These are phyloP conservation scores for Catenaria anguillulae DNA, from an alignment of 371 early-diverging fungal genomes.

Conservation along the genomic window DNA sequence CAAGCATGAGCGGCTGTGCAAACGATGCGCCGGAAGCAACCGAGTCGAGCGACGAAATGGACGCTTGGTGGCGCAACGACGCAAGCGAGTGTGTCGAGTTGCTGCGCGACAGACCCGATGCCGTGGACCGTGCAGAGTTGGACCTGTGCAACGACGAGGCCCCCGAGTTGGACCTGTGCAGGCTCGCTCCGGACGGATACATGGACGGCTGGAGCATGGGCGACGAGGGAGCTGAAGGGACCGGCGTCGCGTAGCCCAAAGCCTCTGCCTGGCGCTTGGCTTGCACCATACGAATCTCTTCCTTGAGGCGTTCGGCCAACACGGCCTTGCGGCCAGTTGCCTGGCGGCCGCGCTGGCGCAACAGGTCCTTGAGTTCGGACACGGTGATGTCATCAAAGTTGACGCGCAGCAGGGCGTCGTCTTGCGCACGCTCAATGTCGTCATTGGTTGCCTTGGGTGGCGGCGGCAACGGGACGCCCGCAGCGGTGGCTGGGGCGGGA, in stretches of 20 bases:
- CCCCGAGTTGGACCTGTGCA: too few species aligned
- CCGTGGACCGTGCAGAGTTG: too few species aligned
- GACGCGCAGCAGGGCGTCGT: constrained; percentile 44
- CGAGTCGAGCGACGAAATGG: too few species aligned
- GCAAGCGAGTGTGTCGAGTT: too few species aligned
- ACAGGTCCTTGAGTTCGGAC: constrained; percentile 54
- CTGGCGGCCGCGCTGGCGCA: constrained; percentile 49
- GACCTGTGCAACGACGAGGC: too few species aligned
- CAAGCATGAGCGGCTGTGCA: too few species aligned
- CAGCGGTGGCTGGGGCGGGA: background rate
- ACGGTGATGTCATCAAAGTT: constrained; percentile 65
- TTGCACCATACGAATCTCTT: constrained; percentile 30
- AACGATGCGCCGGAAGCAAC: too few species aligned
- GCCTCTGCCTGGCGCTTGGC: constrained; percentile 12
- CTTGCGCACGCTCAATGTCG: constrained; percentile 23
- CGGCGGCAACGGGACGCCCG: background rate
- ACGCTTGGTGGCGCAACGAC: too few species aligned
- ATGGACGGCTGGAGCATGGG: background rate
- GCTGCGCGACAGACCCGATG: too few species aligned
- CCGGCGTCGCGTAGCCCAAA: background rate
- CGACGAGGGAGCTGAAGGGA: background rate
- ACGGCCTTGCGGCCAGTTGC: constrained; percentile 58
- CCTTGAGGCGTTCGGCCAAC: constrained; percentile 37
- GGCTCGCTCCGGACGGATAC: too few species aligned
- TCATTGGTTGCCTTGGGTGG: background rate